Evolutionary conservation across 805 yeast genomes (phyloP), one percentile per base, ranked within the genome.

Genomic region (Dipodascus albidus): DNA sequence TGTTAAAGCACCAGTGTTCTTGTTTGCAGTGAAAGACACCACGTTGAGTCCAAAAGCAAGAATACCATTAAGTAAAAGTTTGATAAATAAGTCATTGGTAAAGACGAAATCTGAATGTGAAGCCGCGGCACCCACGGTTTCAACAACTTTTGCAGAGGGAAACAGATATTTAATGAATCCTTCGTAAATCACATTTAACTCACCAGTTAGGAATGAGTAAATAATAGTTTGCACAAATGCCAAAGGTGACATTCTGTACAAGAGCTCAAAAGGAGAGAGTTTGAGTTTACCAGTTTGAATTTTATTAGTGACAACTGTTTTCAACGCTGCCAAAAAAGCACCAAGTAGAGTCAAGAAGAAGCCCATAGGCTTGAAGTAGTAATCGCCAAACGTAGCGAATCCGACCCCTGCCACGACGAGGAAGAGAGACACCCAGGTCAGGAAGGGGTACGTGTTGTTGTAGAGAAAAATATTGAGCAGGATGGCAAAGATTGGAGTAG

Each of bases 11-110:
- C 62, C 65, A 19, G 64, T 60, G 61, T 61, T 61, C 58, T 61
- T 61, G 59, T 61, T 61, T 33, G 64, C 64, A 21, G 64, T 61
- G 54, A 61, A 61, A 3, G 64, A 61, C 17, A 60, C 64, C 21
- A 61, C 60, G 51, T 61, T 61, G 19, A 61, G 56, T 11, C 64
- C 61, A 23, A 61, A 61, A 4, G 64, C 64, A 24, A 61, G 61
- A 15, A 58, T 55, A 19, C 64, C 64, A 53, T 61, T 61, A 49
- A 61, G 54, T 23, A 49, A 23, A 33, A 61, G 57, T 50, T 61
- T 60, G 50, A 56, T 3, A 48, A 56, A 53, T 59, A 54, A 57
- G 22, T 51, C 53, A 14, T 50, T 49, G 23, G 55, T 42, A 60
- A 42, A 53, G 41, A 47, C 54, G n/a, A 23, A 23, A 9, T 15